Base-by-base conservation (phyloP, 2,329 filamentous ascomycete genomes). In the Stachybotrys elegans region DNA sequence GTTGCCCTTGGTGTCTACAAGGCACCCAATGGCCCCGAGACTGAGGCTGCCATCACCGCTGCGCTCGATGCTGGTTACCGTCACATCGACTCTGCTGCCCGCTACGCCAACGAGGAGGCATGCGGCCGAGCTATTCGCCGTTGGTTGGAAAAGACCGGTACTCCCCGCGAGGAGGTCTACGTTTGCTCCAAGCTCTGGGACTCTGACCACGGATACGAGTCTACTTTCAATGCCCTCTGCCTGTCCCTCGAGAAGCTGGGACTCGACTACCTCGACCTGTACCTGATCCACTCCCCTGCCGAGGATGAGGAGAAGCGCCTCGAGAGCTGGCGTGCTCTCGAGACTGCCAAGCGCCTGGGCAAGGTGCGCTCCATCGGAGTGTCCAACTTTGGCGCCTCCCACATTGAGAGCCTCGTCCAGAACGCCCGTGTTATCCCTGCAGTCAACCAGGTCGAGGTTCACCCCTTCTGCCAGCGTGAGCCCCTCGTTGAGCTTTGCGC, bases 371-470 rank as follows among this genome's bases (percentile, higher is more conserved):
- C 81, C 40, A 88, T 92, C 53, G 87, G 88, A 40, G 82, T 92
- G 22, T 87, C 83, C 55, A 92, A 92, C 71, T 91, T 85, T 60
- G 87, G 86, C 0, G 77, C 86, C 39, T 57, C 63, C n/a, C 67
- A 83, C 53, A 60, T 83, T 14, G 71, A 80, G 60, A 57, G 65
- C n/a, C 64, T 83, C 22, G 65, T 83, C 2, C 54, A 73, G 53
- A 77, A 80, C 6, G 78, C 79, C 34, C 73, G 69, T 43, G 64
- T 86, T 43, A 58, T 71, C 1, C 87, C 87, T 0, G 81, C 78
- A 5, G 76, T 85, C 51, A 90, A 92, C 69, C 87, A 92, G 71
- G 84, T 91, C 56, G 87, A 91, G 69, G 81, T 80, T 51, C 85
- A 92, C 64, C 86, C 86, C 2, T 86, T 88, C 62, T 71, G 84